Evolutionary conservation across 2,329 filamentous ascomycete genomes (phyloP), one percentile per base, ranked within the genome.

Genomic region (Drechslerella coelobrocha): DNA sequence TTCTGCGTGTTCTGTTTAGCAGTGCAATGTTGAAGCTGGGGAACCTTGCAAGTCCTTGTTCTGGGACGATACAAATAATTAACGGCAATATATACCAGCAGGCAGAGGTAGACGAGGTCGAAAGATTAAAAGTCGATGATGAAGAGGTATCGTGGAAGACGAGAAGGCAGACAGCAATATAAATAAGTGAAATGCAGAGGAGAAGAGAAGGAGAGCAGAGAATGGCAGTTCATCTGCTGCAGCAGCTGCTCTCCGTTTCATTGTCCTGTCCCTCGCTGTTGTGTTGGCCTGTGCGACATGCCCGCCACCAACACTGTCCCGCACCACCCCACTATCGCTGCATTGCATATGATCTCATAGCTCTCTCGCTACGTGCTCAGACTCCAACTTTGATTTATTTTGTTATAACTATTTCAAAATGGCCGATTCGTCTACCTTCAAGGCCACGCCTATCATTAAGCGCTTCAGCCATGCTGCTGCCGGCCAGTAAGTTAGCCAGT

Each of bases 381-480:
- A 34, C 6, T 4, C 34, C 12, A 39, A n/a, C n/a, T n/a, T n/a
- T n/a, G n/a, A n/a, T n/a, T n/a, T n/a, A n/a, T n/a, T n/a, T n/a
- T n/a, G n/a, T n/a, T n/a, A n/a, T n/a, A n/a, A 26, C 7, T 51
- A 17, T 54, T 12, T 21, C 2, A 14, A 34, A 14, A 27, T 59
- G 37, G 23, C 41, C n/a, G 29, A 50, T 7, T 47, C 34, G 14
- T 62, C 66, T n/a, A 45, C 54, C 23, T 72, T 72, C 60, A 55
- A 60, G 27, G 59, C 68, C 24, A 59, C 59, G 34, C 53, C 57
- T 12, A 48, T 72, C 27, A 61, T 75, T 17, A 75, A 73, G 45
- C 83, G 87, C 59, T 94, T 89, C 80, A 85, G 86, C 75, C 84
- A 91, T 77, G 90, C 89, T 54, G 91, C 92, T 72, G 91, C 91